Conservation (phyloP, 805 yeast species). For the Barnettozyma vustinii region DNA sequence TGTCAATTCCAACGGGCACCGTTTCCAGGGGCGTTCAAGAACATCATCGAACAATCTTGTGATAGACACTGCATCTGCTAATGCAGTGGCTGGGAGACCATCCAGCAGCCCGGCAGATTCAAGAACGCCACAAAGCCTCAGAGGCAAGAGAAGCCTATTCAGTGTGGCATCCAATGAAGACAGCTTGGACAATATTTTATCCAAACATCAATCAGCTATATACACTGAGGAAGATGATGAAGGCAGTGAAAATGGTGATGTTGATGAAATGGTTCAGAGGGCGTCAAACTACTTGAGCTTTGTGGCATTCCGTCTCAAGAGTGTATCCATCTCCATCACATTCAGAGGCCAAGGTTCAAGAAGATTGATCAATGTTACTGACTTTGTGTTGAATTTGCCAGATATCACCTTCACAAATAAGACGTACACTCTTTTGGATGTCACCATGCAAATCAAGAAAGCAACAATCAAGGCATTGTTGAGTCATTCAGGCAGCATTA, state of each 20-base stretch:
- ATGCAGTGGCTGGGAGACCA: not conserved
- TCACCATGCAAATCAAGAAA: constrained; percentile 56
- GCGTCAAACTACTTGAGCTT: constrained; percentile 72
- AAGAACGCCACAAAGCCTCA: not conserved
- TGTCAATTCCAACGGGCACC: not conserved
- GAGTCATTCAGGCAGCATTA: constrained; percentile 67
- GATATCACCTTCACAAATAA: constrained; percentile 49
- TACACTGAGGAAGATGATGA: not conserved
- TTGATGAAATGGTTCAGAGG: constrained; percentile 64
- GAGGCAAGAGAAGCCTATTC: constrained; percentile 8
- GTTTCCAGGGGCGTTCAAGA: not conserved
- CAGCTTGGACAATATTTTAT: constrained; percentile 11
- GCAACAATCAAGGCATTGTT: constrained; percentile 53
- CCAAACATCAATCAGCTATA: not conserved
- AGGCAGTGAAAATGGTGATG: constrained; percentile 27
- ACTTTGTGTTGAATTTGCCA: constrained; percentile 65
- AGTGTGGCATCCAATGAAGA: constrained; percentile 10
- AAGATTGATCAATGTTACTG: constrained; percentile 71
- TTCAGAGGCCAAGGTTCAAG: constrained; percentile 70
- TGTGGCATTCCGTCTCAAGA: constrained; percentile 45
- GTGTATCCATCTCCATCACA: constrained; percentile 58
- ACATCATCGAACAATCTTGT: not conserved
- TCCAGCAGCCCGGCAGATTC: not conserved
- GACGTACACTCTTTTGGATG: constrained; percentile 69
- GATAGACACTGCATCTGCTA: not conserved